Percentiles rank a stretch among this genome's conserved stretches.
Evolutionary conservation across 257 asterid species (phyloP).

Genomic region (Linderniella brevidens): DNA sequence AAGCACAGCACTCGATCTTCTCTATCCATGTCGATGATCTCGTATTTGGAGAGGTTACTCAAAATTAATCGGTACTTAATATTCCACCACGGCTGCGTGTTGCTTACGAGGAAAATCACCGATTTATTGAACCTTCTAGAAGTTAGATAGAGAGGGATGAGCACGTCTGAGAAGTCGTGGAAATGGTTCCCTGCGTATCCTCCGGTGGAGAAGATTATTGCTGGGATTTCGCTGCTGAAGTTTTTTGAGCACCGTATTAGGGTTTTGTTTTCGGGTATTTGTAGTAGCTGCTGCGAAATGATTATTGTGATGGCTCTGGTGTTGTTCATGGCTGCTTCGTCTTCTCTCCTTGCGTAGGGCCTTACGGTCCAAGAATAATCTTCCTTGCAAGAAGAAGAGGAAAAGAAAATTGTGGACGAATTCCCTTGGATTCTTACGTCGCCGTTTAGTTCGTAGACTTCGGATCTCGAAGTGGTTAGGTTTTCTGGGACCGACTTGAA

Average conservation of each 20-base stretch:
- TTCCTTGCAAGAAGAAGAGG: no score
- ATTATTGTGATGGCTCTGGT: slow-evolving; percentile 13
- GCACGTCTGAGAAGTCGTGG: slow-evolving; percentile 46
- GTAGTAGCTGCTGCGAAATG: slow-evolving; percentile 20
- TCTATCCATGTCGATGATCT: slow-evolving; percentile 21
- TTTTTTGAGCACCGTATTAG: background rate
- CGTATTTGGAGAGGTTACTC: slow-evolving; percentile 20
- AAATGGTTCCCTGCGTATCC: slow-evolving; percentile 37
- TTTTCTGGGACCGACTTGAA: slow-evolving; percentile 11
- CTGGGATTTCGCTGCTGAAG: slow-evolving; percentile 16
- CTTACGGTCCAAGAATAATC: slow-evolving; percentile 15
- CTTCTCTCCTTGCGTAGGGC: slow-evolving; percentile 44
- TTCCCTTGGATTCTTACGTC: slow-evolving; percentile 35
- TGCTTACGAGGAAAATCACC: slow-evolving; percentile 23
- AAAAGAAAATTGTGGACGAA: slow-evolving; percentile 30
- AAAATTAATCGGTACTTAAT: slow-evolving; percentile 16
- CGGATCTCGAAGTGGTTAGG: slow-evolving; percentile 20
- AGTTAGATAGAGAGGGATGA: slow-evolving; percentile 37
- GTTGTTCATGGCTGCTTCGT: slow-evolving; percentile 14
- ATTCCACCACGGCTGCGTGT: slow-evolving; percentile 17
- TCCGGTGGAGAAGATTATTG: slow-evolving; percentile 37
- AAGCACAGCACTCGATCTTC: slow-evolving; percentile 28
- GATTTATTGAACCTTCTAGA: slow-evolving; percentile 19
- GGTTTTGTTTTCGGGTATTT: no score
- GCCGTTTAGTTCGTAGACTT: slow-evolving; percentile 31